A percentile compares a stretch with the other conserved stretches of the same genome.
Conservation (phyloP, 83 land plant genomes). For the Isoetes engelmannii region DNA sequence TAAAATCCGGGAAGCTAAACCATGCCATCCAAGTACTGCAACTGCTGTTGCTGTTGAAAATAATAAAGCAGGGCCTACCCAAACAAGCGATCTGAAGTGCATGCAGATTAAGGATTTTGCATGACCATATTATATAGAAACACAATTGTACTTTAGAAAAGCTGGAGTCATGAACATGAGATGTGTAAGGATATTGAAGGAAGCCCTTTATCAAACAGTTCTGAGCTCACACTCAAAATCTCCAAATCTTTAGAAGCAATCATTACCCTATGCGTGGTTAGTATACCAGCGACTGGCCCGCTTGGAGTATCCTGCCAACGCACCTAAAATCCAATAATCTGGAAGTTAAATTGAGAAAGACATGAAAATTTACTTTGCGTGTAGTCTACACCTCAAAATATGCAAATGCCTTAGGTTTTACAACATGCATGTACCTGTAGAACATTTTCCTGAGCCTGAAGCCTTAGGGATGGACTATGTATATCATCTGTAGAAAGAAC, state of each 20-base stretch:
- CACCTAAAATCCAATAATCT: constrained; percentile 43
- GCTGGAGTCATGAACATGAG: no score
- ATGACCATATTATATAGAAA: no score
- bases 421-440: constrained; percentile 48
- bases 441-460: constrained; percentile 71
- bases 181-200: constrained; percentile 87
- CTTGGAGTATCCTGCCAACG: constrained; percentile 89
- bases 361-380: neutral
- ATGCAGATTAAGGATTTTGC: constrained; percentile 44
- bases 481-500: constrained; percentile 65
- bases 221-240: constrained; percentile 56
- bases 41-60: constrained; percentile 74
- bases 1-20: constrained; percentile 60
- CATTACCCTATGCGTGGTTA: constrained; percentile 77
- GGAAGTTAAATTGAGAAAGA: neutral
- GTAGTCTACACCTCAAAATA: no score
- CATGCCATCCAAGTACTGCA: constrained; percentile 91
- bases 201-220: constrained; percentile 73
- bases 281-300: constrained; percentile 82
- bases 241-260: constrained; percentile 74
- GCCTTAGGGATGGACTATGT: constrained; percentile 57
- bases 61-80: constrained; percentile 94
- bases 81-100: constrained; percentile 83
- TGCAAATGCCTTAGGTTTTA: no score
- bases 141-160: no score